These are phyloP conservation scores for Naematelia aurantialba DNA, from an alignment of 768 basidiomycete species.

Conservation along the genomic window DNA sequence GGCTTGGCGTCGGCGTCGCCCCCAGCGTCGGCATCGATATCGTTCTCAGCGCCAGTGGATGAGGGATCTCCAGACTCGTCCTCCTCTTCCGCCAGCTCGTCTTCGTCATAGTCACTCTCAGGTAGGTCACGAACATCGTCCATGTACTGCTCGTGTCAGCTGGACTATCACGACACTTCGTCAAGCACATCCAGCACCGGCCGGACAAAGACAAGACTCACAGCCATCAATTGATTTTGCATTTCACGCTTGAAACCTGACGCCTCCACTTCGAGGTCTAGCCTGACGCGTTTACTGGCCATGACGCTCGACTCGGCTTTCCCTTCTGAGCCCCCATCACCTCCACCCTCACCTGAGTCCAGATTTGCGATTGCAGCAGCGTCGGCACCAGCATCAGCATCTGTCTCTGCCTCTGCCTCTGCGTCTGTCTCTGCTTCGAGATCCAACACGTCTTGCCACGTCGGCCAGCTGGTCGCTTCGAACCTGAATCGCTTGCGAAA, in stretches of 20 bases:
- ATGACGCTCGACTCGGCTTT: conserved; percentile 4
- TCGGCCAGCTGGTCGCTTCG: conserved; percentile 83
- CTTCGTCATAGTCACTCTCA: conserved; percentile 30
- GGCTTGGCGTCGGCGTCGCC: conserved; percentile 10
- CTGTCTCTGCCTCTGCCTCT: conserved; percentile 10
- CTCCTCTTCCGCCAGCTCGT: conserved; percentile 33
- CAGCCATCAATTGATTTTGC: conserved; percentile 77
- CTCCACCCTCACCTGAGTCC: no score
- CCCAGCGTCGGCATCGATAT: no score
- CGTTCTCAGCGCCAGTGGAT: no score
- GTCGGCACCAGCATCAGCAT: conserved; percentile 10
- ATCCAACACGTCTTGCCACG: conserved; percentile 65
- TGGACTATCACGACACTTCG: no score
- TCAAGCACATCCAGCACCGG: no score
- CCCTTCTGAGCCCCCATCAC: conserved; percentile 10
- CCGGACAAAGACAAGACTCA: no score
- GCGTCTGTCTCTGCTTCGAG: conserved; percentile 43
- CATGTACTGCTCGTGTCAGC: conserved; percentile 28
- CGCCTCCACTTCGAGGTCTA: conserved; percentile 89
- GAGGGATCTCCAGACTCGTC: conserved; percentile 38
- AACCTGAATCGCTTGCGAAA: conserved; percentile 88
- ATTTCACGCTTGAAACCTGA: conserved; percentile 87
- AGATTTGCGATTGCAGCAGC: no score
- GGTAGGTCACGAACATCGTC: conserved; percentile 37
- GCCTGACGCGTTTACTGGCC: conserved; percentile 47